A percentile compares a stretch with the other conserved stretches of the same genome.
Evolutionary conservation across 2,329 filamentous ascomycete genomes (phyloP).

Genomic region (Calonectria ilicicola): DNA sequence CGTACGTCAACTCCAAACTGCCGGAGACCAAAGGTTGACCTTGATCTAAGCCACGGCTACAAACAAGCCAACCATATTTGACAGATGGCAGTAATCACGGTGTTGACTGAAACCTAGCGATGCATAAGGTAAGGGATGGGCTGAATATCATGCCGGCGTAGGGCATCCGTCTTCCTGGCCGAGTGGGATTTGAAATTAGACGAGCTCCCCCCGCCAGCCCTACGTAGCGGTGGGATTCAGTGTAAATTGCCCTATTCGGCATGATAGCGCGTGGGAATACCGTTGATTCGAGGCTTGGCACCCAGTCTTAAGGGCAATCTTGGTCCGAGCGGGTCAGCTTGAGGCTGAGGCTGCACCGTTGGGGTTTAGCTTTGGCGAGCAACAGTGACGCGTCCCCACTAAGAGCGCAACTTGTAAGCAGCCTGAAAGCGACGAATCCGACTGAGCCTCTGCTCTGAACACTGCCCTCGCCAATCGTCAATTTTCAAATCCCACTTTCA

Average conservation of each 20-base stretch:
- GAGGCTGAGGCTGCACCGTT: constrained; percentile 14
- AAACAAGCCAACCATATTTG: background rate
- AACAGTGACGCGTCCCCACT: background rate
- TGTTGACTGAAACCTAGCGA: background rate
- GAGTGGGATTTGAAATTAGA: constrained; percentile 1
- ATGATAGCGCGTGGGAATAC: background rate
- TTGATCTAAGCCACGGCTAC: background rate
- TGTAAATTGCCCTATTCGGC: background rate
- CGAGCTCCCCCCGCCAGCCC: background rate
- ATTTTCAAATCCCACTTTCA: constrained; percentile 5
- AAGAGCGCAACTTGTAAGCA: background rate
- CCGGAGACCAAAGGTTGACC: background rate
- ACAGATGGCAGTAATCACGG: background rate
- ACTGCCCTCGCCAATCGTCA: constrained; percentile 23
- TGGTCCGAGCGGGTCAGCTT: background rate
- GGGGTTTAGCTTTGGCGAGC: constrained; percentile 30
- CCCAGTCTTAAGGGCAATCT: background rate
- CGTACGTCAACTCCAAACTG: constrained; percentile 13
- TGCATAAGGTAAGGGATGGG: background rate
- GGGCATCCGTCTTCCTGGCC: background rate
- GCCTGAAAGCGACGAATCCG: background rate
- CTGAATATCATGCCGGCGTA: background rate
- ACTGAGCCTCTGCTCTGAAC: background rate
- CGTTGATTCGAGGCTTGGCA: constrained; percentile 8
- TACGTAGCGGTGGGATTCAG: background rate